phyloP scores from a whole-genome alignment of 2,329 filamentous ascomycete species.

The Fusarium fujikuroi region DNA sequence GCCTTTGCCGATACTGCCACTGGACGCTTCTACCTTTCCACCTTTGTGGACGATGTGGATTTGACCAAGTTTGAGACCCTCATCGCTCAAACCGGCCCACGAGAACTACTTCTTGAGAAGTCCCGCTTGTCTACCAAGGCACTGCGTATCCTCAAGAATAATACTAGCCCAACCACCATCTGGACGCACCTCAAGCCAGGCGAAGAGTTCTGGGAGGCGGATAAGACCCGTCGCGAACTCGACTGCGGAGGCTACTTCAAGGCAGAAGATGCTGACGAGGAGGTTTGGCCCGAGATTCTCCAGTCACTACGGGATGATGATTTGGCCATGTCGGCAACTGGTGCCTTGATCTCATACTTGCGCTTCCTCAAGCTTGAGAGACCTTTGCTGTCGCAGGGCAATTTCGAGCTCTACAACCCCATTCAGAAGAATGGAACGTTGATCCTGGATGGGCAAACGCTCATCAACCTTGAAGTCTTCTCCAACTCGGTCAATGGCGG shows the following conservation, averaged over 20 bases:
- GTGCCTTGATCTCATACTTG: slow-evolving; percentile 88
- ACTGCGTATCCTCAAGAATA: slow-evolving; percentile 93
- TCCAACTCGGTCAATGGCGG: slow-evolving; percentile 91
- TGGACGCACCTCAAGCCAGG: slow-evolving; percentile 93
- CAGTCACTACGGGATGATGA: slow-evolving; percentile 80
- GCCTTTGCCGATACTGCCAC: slow-evolving; percentile 96
- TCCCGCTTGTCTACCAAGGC: slow-evolving; percentile 87
- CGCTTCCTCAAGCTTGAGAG: slow-evolving; percentile 88
- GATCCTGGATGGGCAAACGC: slow-evolving; percentile 92
- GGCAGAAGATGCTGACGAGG: slow-evolving; percentile 64
- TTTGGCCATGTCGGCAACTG: slow-evolving; percentile 88
- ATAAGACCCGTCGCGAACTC: slow-evolving; percentile 83
- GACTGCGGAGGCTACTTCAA: slow-evolving; percentile 83
- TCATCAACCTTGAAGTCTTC: slow-evolving; percentile 98
- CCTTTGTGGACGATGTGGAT: slow-evolving; percentile 91
- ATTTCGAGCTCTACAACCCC: slow-evolving; percentile 91
- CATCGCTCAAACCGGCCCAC: slow-evolving; percentile 88
- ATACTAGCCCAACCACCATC: slow-evolving; percentile 89
- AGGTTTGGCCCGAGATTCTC: slow-evolving; percentile 80
- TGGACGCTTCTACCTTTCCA: slow-evolving; percentile 91
- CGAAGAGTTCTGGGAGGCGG: slow-evolving; percentile 91
- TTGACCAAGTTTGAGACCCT: slow-evolving; percentile 98
- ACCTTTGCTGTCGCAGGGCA: slow-evolving; percentile 86
- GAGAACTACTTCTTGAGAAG: slow-evolving; percentile 91
- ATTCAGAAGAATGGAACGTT: slow-evolving; percentile 91